Base-by-base conservation (phyloP, 2,329 filamentous ascomycete species). In the Daldinia eschscholtzii region DNA sequence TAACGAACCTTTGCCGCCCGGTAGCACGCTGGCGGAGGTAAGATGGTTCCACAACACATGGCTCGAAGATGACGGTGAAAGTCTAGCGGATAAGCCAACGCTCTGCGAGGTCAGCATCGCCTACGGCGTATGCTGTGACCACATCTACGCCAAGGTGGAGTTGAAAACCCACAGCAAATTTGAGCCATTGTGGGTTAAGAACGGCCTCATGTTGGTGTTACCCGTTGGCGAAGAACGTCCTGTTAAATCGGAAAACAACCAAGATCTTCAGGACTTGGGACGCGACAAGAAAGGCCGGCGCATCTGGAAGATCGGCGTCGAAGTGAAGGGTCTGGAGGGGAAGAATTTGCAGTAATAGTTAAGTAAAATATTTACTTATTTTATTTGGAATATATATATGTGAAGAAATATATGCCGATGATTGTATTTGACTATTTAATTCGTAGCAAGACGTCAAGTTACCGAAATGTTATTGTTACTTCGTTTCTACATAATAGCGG, bases 11-110 rank as follows among this genome's bases (percentile, higher is more conserved):
- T n/a, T 18, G 12, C 39, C 50, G 0, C 33, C 57, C 15, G 42
- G n/a, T 13, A 42, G 20, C 44, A 28, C 28, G 18, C 4, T 12
- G n/a, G 59, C 42, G 30, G 68, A 63, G 30, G 53, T 50, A 5
- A 57, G 60, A 10, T 63, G 53, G 61, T 79, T 76, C 58, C 57
- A 55, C 39, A 74, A 64, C 57, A 69, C 68, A 15, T 79, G 78
- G 78, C 66, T 76, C 5, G 78, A 79, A 57, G 78, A 80, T 57
- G 77, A 80, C 41, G 78, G 78, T 4, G 66, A 73, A 42, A 78
- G 76, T 52, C 59, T 65, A 12, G 62, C 64, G 41, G 73, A 72
- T 7, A 74, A 74, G 55, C 74, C 74, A n/a, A 73, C 74, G 12
- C 50, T 75, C 12, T 75, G 70, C 65, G 61, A 68, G 56, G 41